A percentile compares a stretch with the other conserved stretches of the same genome.
These are phyloP conservation scores for Euphrasia arctica DNA, from an alignment of 305 asterid genomes.

Conservation along the genomic window DNA sequence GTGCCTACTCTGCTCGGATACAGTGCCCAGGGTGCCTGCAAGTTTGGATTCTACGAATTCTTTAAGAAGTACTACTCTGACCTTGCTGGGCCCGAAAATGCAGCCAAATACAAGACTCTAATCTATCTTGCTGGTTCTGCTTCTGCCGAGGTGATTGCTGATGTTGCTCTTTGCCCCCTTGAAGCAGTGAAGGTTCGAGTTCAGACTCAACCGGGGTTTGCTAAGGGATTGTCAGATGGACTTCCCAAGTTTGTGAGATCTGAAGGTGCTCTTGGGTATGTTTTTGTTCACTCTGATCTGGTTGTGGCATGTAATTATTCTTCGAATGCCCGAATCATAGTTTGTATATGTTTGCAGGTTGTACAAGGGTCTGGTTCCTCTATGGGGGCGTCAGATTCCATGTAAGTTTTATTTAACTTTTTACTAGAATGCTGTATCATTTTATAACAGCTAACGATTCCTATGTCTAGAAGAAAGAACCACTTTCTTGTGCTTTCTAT, in stretches of 20 bases:
- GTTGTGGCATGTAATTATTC: not conserved
- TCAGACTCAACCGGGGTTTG: conserved; percentile 94
- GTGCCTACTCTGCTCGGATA: conserved; percentile 79
- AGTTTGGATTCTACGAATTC: conserved; percentile 73
- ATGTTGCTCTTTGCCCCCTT: conserved; percentile 75
- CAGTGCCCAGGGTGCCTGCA: conserved; percentile 90
- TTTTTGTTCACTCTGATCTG: not conserved
- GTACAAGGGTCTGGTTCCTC: conserved; percentile 71
- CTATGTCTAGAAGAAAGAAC: not conserved
- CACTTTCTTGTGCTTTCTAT: not conserved
- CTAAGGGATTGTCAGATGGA: conserved; percentile 84
- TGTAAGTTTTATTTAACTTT: conserved; percentile 37
- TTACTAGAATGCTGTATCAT: not conserved
- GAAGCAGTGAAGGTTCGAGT: conserved; percentile 98
- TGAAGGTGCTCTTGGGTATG: conserved; percentile 77
- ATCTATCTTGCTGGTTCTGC: conserved; percentile 89
- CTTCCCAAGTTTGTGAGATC: conserved; percentile 76
- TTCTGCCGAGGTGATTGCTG: conserved; percentile 81
- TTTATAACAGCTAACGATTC: not conserved
- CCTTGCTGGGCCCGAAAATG: conserved; percentile 71
- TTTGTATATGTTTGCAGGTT: conserved; percentile 37
- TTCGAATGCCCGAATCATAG: not conserved
- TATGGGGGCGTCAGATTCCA: conserved; percentile 79
- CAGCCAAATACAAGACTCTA: conserved; percentile 73
- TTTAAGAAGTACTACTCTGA: conserved; percentile 91